Conservation (phyloP, 116 monocot genomes). For the Phalaenopsis hybrid region DNA sequence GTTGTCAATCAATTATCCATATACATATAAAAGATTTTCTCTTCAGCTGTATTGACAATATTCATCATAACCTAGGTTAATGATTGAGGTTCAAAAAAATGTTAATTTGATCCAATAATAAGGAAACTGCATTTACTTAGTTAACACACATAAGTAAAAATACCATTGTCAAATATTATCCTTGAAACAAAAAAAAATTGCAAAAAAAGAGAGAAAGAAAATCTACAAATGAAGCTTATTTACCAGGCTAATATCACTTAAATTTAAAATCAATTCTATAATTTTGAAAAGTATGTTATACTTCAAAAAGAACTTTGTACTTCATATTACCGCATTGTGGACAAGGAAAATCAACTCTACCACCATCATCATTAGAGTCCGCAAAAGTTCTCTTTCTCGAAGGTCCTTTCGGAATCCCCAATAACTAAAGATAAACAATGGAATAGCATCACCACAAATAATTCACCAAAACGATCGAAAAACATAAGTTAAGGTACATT, state of each 20-base stretch:
- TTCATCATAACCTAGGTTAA: not conserved
- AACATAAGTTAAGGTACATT: not conserved
- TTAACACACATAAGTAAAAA: not conserved
- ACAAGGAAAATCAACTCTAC: conserved; percentile 36
- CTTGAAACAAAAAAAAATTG: not conserved
- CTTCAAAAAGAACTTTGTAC: not conserved
- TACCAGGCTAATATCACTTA: not conserved
- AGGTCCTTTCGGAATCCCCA: conserved; percentile 25
- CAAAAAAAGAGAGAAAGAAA: not conserved
- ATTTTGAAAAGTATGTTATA: not conserved
- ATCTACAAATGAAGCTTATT: not conserved
- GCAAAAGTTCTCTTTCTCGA: conserved; percentile 51
- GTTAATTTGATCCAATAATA: not conserved
- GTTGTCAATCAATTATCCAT: not conserved
- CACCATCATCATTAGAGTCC: conserved; percentile 24
- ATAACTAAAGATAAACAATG: conserved; percentile 22
- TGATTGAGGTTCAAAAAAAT: not conserved
- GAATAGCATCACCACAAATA: not conserved
- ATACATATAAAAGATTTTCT: not conserved
- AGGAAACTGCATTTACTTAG: not conserved
- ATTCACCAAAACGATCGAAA: not conserved
- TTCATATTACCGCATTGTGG: conserved; percentile 65
- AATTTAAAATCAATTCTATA: not conserved
- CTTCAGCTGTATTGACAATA: not conserved
- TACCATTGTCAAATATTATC: not conserved